Evolutionary conservation across 2,329 filamentous ascomycete genomes (phyloP), one percentile per base, ranked within the genome.

Genomic region (Aspergillus pseudoglaucus): DNA sequence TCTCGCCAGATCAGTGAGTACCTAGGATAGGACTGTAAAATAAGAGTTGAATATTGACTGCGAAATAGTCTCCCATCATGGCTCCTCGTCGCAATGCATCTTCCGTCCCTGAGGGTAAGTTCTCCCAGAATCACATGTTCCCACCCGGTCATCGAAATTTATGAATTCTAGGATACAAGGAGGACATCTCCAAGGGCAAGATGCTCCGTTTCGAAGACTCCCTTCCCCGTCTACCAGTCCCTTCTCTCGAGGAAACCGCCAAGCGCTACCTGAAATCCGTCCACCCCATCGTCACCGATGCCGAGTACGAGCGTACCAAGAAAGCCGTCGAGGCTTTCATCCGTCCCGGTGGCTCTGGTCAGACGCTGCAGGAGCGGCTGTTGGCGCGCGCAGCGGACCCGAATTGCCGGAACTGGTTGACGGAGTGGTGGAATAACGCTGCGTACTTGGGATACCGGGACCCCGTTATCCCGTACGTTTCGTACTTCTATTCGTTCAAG

Each of bases 401-500:
- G 44, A 84, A 87, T 53, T 74, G 80, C 66, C 89, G 87, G 75
- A 98, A 97, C 74, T 98, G 93, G 93, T 78, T 98, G 48, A 84
- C 86, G 59, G 91, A 98, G 59, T 98, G 93, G 93, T 98, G 93
- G 93, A 97, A 98, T 69, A 83, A 95, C 46, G 82, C 84, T 4
- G 93, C 93, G 49, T 98, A 98, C 73, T 82, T 98, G 56, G 80
- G 75, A 56, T 97, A 97, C 76, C 87, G 91, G 57, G 93, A 97
- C 68, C 93, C 93, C 9, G 88, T 98, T 42, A 88, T 97, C 15
- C 93, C 93, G 52, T 98, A 97, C 67, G 93, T 98, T 63, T 95
- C 89, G 71, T 98, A 98, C 80, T 98, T 98, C 76, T 98, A 98
- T 77, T 96, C 90, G 47, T 91, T 97, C 75, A 83, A 89, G 58